Base-by-base conservation (phyloP, 768 basidiomycete species). In the Leccinum variicolor region DNA sequence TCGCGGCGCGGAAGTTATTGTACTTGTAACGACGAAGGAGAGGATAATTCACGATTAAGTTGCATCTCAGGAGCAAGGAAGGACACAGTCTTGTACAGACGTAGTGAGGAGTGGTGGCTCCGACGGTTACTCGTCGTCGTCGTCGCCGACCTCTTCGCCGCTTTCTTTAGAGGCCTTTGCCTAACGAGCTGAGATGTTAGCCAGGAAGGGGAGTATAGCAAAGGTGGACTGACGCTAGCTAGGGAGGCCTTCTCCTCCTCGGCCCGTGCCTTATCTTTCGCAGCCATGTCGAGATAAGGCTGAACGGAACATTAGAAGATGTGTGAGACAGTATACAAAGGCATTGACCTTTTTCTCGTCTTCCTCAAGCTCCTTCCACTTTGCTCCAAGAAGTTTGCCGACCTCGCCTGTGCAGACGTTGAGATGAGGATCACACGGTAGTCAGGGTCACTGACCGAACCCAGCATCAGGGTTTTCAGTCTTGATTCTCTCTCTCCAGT, bases 401-500 rank as follows among this genome's bases (percentile, higher is more conserved):
- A 97, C 83, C 73, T 96, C 93, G 62, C 92, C 92, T 92, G 69
- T 29, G 56, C 52, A 36, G 15, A 34, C 23, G 50, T 50, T 25
- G n/a, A 59, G 41, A 21, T 52, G 10, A 36, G 50, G 26, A 57
- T 56, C 45, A 45, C 53, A 57, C 52, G 34, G 9, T 17, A 50
- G 33, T 11, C 14, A 21, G 48, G 19, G 59, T 62, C 81, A 63
- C 69, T 59, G 63, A 90, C 94, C 95, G 69, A 98, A 98, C 55
- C 88, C 82, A 28, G 92, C 94, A 58, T 94, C 92, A 50, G 95
- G 95, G 78, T 98, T 96, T 78, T 97, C 94, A 57, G 84, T 70
- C 86, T 95, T 96, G 82, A 98, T 91, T 71, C 90, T 84, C 76
- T 95, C 90, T 70, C 95, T 84, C 91, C 92, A 90, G 74, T 94